Base-by-base conservation (phyloP, 2,329 filamentous ascomycete species). In the Arthrobotrys iridis region DNA sequence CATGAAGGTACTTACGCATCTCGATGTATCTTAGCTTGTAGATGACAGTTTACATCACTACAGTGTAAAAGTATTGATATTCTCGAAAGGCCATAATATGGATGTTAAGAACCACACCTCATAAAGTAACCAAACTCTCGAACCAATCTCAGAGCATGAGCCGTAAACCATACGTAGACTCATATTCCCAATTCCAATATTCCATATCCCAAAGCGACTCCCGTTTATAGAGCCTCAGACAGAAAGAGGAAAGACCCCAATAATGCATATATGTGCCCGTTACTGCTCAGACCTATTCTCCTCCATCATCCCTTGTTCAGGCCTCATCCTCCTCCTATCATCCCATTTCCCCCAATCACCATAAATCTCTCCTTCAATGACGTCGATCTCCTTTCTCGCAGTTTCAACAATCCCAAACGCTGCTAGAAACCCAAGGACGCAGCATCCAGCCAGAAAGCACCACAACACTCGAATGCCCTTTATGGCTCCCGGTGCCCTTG, bases 341-440 rank as follows among this genome's bases (percentile, higher is more conserved):
- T 63, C 48, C 71, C 71, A 75, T 41, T 18, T 68, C 3, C 57
- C 63, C 71, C 71, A 75, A 58, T 75, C 63, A 13, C 71, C 71
- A 75, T 75, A 75, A 30, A 64, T 18, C 46, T 75, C 71, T 8
- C 71, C 71, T n/a, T 75, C 71, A 28, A 75, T 64, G 18, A 75
- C 58, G 0, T 48, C 63, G 15, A 64, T 26, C 26, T 75, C 71
- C 40, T 75, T 75, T 48, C 71, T 68, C 8, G 63, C 63, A 24
- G 71, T 75, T 30, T 75, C 71, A 43, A 68, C 22, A 2, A 75
- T 18, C 24, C 71, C 71, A 28, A 75, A 59, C 1, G 22, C 41
- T 3, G 13, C 26, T 33, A 75, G 22, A 18, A 64, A 50, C 13
- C 30, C 63, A 26, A 28, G 20, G 8, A 64, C 8, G 22, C 43